phyloP scores from a whole-genome alignment of 208 protist species.

The Trypanosoma scelopori region DNA sequence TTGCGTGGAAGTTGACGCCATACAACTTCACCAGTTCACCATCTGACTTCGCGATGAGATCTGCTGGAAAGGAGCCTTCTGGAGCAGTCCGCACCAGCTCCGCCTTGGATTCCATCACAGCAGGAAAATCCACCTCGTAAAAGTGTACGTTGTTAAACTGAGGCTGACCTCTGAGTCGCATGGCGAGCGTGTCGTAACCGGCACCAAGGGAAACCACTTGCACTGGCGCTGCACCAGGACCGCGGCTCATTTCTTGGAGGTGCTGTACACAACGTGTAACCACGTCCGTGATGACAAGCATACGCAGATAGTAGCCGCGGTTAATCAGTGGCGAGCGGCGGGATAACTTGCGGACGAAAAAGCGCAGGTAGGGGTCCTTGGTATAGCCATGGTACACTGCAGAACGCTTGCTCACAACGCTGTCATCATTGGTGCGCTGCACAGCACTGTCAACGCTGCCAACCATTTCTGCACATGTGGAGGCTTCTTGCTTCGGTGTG shows the following conservation, averaged over 20 bases:
- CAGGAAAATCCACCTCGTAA: slow-evolving; percentile 83
- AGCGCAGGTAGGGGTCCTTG: slow-evolving; percentile 70
- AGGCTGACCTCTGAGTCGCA: slow-evolving; percentile 33
- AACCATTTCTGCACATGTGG: not conserved
- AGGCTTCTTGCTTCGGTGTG: slow-evolving; percentile 38
- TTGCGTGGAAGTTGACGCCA: slow-evolving; percentile 49
- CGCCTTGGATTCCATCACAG: slow-evolving; percentile 74
- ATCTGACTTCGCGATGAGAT: slow-evolving; percentile 30
- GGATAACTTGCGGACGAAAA: slow-evolving; percentile 81
- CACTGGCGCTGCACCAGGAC: slow-evolving; percentile 23
- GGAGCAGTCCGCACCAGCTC: slow-evolving; percentile 66
- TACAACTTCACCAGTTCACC: slow-evolving; percentile 20
- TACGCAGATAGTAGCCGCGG: slow-evolving; percentile 87
- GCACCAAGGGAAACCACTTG: slow-evolving; percentile 88
- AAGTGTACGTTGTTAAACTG: slow-evolving; percentile 44
- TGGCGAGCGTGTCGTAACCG: slow-evolving; percentile 86
- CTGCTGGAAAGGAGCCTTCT: slow-evolving; percentile 41
- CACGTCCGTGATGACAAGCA: slow-evolving; percentile 79
- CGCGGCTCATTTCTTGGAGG: slow-evolving; percentile 4
- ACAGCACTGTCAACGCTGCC: slow-evolving; percentile 73
- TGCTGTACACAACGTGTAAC: slow-evolving; percentile 42
- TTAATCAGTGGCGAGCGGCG: slow-evolving; percentile 88
- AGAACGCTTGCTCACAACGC: slow-evolving; percentile 88
- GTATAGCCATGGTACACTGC: slow-evolving; percentile 73
- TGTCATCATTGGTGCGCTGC: slow-evolving; percentile 92